phyloP scores from a whole-genome alignment of 108 stramenopile genomes.

The Mediolabrus comicus region DNA sequence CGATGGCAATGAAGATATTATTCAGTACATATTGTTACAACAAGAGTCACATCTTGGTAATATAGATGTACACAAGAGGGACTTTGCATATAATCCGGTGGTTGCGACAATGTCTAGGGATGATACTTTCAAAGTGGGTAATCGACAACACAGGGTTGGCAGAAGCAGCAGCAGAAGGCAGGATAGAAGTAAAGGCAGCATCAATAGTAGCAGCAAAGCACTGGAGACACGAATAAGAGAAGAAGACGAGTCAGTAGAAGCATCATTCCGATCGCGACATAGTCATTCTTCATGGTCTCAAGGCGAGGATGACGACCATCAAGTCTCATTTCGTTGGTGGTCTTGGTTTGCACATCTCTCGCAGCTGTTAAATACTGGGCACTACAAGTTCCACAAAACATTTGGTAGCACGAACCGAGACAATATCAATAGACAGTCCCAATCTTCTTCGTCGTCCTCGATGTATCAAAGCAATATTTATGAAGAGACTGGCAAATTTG shows the following conservation, averaged over 20 bases:
- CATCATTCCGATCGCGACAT: not conserved
- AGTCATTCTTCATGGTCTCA: not conserved
- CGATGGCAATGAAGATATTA: constrained; percentile 17
- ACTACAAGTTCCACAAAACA: not conserved
- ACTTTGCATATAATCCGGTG: constrained; percentile 44
- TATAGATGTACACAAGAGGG: constrained; percentile 34
- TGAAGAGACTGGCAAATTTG: constrained; percentile 49
- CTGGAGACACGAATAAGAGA: constrained; percentile 15
- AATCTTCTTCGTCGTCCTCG: not conserved
- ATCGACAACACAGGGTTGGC: no score
- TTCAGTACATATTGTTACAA: constrained; percentile 29
- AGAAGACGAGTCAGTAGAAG: constrained; percentile 3
- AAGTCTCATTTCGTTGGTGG: constrained; percentile 47
- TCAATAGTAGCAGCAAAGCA: no score
- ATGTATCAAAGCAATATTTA: constrained; percentile 40
- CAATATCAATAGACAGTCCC: not conserved
- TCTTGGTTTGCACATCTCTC: constrained; percentile 41
- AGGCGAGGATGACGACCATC: constrained; percentile 7
- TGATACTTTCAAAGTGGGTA: not conserved
- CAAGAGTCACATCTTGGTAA: constrained; percentile 23
- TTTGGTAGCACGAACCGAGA: not conserved
- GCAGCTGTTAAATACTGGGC: constrained; percentile 18
- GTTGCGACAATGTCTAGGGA: not conserved
- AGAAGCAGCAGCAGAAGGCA: no score
- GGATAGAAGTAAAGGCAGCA: no score